A percentile compares a stretch with the other conserved stretches of the same genome.
phyloP scores from a whole-genome alignment of 2,329 filamentous ascomycete genomes.

The Clarireedia hainanense region DNA sequence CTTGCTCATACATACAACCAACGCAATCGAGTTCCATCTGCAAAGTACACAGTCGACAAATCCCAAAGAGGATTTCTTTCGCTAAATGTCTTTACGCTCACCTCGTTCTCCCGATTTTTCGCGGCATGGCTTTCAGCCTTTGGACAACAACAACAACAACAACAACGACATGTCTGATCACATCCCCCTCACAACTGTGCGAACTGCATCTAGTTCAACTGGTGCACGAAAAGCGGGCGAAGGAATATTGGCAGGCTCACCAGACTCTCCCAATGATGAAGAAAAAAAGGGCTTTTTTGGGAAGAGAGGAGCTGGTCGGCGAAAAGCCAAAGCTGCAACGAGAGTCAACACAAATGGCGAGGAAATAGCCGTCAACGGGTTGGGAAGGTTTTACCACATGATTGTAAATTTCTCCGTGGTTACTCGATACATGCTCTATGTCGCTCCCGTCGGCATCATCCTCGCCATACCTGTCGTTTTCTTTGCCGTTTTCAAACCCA shows the following conservation, averaged over 20 bases:
- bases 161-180: conserved; percentile 27
- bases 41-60: not conserved
- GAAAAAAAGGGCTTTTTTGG: conserved; percentile 24
- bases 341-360: conserved; percentile 41
- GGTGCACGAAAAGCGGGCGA: conserved; percentile 44
- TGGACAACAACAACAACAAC: conserved; percentile 16
- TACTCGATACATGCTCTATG: conserved; percentile 60
- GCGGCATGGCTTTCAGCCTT: conserved; percentile 23
- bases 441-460: conserved; percentile 53
- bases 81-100: conserved; percentile 23
- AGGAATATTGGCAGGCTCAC: conserved; percentile 20
- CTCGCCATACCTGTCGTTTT: conserved; percentile 56
- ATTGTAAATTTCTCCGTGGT: conserved; percentile 56
- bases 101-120: conserved; percentile 22
- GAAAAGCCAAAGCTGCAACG: conserved; percentile 35
- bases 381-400: conserved; percentile 59
- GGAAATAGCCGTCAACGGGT: conserved; percentile 51
- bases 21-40: not conserved
- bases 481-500: conserved; percentile 18
- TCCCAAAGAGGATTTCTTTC: not conserved
- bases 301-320: conserved; percentile 34
- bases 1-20: not conserved
- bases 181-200: conserved; percentile 49
- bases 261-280: conserved; percentile 12
- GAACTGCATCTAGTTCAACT: conserved; percentile 47